These are phyloP conservation scores for Solanum pimpinellifolium DNA, from an alignment of 257 asterid species.

Conservation along the genomic window DNA sequence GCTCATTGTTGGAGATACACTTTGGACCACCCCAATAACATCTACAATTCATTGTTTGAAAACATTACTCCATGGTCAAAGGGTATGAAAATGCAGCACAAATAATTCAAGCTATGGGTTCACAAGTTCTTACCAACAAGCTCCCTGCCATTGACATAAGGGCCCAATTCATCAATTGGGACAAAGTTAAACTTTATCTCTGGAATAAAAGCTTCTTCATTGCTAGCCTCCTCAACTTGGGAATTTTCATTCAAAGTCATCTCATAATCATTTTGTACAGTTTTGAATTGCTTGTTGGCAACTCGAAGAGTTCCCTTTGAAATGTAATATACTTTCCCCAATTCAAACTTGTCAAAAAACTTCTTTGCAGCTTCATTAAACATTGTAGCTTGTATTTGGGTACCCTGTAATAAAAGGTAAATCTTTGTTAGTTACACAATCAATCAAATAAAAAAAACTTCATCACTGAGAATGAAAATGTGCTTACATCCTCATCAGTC, in stretches of 20 bases:
- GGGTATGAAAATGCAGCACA: not conserved
- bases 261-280: conserved; percentile 81
- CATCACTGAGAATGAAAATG: not conserved
- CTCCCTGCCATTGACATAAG: conserved; percentile 73
- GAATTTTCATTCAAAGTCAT: conserved; percentile 85
- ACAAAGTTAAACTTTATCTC: conserved; percentile 62
- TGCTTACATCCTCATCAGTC: conserved; percentile 90
- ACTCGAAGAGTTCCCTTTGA: conserved; percentile 74
- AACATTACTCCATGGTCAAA: not conserved
- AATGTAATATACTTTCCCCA: conserved; percentile 91
- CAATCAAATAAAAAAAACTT: no score
- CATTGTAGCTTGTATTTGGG: conserved; percentile 98
- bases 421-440: not conserved
- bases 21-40: conserved; percentile 87
- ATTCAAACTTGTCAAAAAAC: conserved; percentile 72
- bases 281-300: conserved; percentile 87
- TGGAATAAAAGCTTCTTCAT: conserved; percentile 61
- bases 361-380: conserved; percentile 86
- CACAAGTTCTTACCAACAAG: conserved; percentile 59
- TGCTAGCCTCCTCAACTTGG: conserved; percentile 63
- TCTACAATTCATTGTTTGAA: conserved; percentile 24
- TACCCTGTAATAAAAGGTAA: conserved; percentile 50
- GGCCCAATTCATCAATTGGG: conserved; percentile 85
- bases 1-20: conserved; percentile 68
- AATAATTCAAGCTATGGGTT: not conserved